Conservation (phyloP, 371 early-diverging fungal genomes). For the Syncephalastrum monosporum region DNA sequence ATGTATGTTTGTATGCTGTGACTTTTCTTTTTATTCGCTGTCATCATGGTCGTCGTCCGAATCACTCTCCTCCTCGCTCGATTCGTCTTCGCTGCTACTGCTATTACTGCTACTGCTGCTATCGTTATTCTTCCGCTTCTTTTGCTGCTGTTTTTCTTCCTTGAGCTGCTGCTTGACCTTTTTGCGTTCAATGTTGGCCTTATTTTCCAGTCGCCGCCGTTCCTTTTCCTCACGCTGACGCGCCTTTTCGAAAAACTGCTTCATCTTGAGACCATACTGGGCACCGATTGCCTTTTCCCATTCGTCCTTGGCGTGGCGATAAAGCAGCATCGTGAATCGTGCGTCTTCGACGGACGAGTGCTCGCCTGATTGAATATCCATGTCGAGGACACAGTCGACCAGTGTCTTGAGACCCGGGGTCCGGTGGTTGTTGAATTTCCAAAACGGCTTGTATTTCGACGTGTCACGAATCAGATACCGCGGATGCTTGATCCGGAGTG, state of each 20-base stretch:
- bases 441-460: constrained; percentile 72
- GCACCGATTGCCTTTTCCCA: constrained; percentile 75
- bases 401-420: constrained; percentile 76
- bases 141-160: constrained; percentile 9
- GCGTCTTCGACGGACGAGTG: constrained; percentile 97
- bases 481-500: constrained; percentile 82
- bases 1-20: too few relatives aligned
- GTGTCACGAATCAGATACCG: constrained; percentile 82
- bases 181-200: constrained; percentile 3
- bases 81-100: too few relatives aligned
- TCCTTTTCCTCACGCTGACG: constrained; percentile 11
- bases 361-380: constrained; percentile 83
- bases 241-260: constrained; percentile 8
- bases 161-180: constrained; percentile 3
- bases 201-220: neutral
- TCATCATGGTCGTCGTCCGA: too few relatives aligned
- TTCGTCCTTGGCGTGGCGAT: constrained; percentile 70
- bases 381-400: constrained; percentile 70
- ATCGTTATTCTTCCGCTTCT: constrained; percentile 1
- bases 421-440: constrained; percentile 61
- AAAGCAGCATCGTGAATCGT: constrained; percentile 85
- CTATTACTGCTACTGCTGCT: too few relatives aligned
- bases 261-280: constrained; percentile 19
- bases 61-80: too few relatives aligned
- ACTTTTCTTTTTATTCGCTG: too few relatives aligned